Evolutionary conservation across 306 rosid species (phyloP).

Genomic region (Ziziphus jujuba): DNA sequence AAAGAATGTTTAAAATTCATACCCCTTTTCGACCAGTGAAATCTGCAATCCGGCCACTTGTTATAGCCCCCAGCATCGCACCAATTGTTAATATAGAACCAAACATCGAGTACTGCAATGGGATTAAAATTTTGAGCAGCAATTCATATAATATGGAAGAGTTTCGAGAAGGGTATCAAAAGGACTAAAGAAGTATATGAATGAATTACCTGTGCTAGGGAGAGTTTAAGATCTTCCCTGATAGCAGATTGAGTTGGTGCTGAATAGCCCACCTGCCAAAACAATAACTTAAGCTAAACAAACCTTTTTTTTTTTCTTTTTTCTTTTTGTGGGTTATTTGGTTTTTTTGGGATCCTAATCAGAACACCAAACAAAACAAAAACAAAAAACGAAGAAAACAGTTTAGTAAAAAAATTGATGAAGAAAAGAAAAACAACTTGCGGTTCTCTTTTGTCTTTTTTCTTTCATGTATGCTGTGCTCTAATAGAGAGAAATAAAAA

Average conservation of each 20-base stretch:
- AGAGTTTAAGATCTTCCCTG: constrained; percentile 48
- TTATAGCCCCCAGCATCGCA: constrained; percentile 78
- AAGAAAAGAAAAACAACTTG: neutral
- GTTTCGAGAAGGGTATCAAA: neutral
- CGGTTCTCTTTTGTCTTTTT: neutral
- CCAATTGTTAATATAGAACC: constrained; percentile 84
- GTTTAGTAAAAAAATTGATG: neutral
- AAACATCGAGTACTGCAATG: constrained; percentile 75
- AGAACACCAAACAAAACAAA: constrained; percentile 7
- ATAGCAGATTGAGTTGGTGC: constrained; percentile 55
- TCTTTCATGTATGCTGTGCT: neutral
- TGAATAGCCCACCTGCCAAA: constrained; percentile 57
- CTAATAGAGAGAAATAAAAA: neutral
- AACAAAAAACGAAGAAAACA: neutral
- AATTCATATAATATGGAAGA: neutral
- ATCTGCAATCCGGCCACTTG: constrained; percentile 70
- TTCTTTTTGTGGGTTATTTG: constrained; percentile 4
- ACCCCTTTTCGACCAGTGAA: constrained; percentile 79
- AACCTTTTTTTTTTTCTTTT: constrained; percentile 11
- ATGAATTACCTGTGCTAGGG: constrained; percentile 42
- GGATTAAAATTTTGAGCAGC: neutral
- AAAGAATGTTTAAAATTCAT: constrained; percentile 9
- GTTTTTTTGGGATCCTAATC: constrained; percentile 24
- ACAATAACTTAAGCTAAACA: constrained; percentile 29
- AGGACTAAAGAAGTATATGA: neutral